Conservation (phyloP, 2,329 filamentous ascomycete species). For the Nemania abortiva region DNA sequence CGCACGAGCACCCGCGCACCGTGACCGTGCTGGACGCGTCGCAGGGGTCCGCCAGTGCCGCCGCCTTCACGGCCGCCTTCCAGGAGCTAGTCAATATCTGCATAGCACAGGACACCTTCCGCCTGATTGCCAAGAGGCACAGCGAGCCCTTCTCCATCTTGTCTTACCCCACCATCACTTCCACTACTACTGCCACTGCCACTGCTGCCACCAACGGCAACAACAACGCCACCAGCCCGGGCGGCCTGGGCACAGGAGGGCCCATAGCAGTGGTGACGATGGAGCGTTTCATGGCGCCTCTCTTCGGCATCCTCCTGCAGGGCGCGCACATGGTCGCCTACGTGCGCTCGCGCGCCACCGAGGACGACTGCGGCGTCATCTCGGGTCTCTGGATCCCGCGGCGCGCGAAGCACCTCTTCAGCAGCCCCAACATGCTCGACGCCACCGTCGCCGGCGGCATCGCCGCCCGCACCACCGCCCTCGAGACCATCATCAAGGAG, state of each 20-base stretch:
- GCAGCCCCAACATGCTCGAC: slow-evolving; percentile 78
- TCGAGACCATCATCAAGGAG: slow-evolving; percentile 76
- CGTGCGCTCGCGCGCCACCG: slow-evolving; percentile 49
- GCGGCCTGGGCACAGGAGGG: background rate
- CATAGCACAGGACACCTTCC: slow-evolving; percentile 49
- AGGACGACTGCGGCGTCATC: slow-evolving; percentile 47
- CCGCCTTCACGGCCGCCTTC: slow-evolving; percentile 50
- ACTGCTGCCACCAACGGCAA: too few relatives aligned
- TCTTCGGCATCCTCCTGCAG: slow-evolving; percentile 74
- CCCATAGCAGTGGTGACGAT: slow-evolving; percentile 32
- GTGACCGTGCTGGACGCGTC: slow-evolving; percentile 51
- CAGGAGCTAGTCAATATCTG: slow-evolving; percentile 48
- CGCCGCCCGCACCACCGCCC: slow-evolving; percentile 70
- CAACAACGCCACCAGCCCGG: background rate
- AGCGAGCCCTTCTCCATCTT: slow-evolving; percentile 54
- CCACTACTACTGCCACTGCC: background rate
- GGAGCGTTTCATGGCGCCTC: slow-evolving; percentile 62
- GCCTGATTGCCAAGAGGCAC: slow-evolving; percentile 48
- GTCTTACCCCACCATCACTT: slow-evolving; percentile 40
- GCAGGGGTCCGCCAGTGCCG: slow-evolving; percentile 44
- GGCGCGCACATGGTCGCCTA: slow-evolving; percentile 74
- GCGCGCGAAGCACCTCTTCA: slow-evolving; percentile 73
- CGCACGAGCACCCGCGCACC: slow-evolving; percentile 46
- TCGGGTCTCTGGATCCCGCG: slow-evolving; percentile 77
- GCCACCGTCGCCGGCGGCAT: slow-evolving; percentile 82